phyloP scores from a whole-genome alignment of 2,329 filamentous ascomycete species.

The Xylaria polymorpha region DNA sequence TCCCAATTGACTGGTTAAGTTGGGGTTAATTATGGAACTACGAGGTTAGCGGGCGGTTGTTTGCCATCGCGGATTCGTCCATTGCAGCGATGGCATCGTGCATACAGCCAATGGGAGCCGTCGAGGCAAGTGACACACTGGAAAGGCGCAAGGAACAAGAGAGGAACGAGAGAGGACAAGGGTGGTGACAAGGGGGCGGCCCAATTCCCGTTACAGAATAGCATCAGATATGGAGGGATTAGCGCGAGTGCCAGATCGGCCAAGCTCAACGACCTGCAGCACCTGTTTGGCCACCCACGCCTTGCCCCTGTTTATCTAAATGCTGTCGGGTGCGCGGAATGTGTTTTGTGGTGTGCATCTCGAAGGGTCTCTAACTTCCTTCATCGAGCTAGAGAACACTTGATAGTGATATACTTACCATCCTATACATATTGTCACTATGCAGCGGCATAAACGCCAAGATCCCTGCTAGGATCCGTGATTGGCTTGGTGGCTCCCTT shows the following conservation, averaged over 20 bases:
- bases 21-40: slow-evolving; percentile 44
- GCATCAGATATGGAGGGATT: slow-evolving; percentile 34
- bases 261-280: slow-evolving; percentile 19
- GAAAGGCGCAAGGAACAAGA: slow-evolving; percentile 23
- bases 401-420: neutral
- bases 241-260: slow-evolving; percentile 30
- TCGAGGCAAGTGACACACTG: slow-evolving; percentile 40
- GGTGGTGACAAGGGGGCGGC: slow-evolving; percentile 18
- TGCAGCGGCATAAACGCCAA: slow-evolving; percentile 29
- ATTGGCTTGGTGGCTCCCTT: slow-evolving; percentile 6
- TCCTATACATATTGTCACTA: slow-evolving; percentile 22
- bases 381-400: slow-evolving; percentile 8
- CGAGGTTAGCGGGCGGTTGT: slow-evolving; percentile 44
- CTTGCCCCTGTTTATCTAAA: slow-evolving; percentile 16
- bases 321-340: slow-evolving; percentile 13
- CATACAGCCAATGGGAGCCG: slow-evolving; percentile 42
- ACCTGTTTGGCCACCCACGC: slow-evolving; percentile 4
- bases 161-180: slow-evolving; percentile 18
- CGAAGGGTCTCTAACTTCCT: slow-evolving; percentile 1
- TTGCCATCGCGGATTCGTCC: slow-evolving; percentile 48
- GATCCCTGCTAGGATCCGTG: slow-evolving; percentile 19
- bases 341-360: slow-evolving; percentile 5
- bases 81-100: slow-evolving; percentile 38
- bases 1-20: slow-evolving; percentile 41
- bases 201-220: slow-evolving; percentile 37